Evolutionary conservation across 805 yeast species (phyloP), one percentile per base, ranked within the genome.

Genomic region (Isabelozyma pseudorhagii): DNA sequence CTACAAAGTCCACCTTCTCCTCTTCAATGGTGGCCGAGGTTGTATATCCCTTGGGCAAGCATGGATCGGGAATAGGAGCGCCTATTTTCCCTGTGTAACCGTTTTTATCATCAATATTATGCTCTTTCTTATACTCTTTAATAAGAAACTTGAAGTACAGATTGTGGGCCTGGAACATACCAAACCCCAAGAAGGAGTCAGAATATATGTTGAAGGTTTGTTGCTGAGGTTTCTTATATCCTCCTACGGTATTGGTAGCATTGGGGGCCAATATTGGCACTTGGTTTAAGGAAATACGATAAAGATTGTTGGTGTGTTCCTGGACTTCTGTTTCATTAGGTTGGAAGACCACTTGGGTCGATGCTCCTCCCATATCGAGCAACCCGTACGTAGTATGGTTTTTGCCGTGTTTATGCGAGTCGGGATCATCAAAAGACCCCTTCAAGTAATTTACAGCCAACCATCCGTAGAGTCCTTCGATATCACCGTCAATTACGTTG

Each of bases 381-480:
- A 82, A 59, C 0, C 89, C 89, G 51, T 75, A 82, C 0, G 87
- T 78, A 10, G 72, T 62, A 48, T 74, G 76, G 43, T 67, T 66
- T 42, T 74, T 69, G 5, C 80, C 81, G 47, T 73, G 78, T 34
- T 71, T 59, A 44, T 72, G 77, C 5, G 59, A 54, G 9, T 54
- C 56, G 1, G 74, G 73, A n/a, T 61, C 47, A 38, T 68, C 72
- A 36, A 81, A 65, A 0, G 80, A 59, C 1, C 81, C 81, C 28
- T 78, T 69, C 52, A 82, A 60, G 46, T 81, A 82, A 58, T 85
- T 85, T 25, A 84, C 61, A 0, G 87, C 77, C 8, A 84, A 64
- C 90, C 90, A 85, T 1, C 85, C 84, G 55, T 82, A 82, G 10
- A 84, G 52, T 0, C 89, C 90, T 60, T 85, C 90, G 3, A 74